Evolutionary conservation across 2,329 filamentous ascomycete genomes (phyloP), one percentile per base, ranked within the genome.

Genomic region (Dactylella cylindrospora): DNA sequence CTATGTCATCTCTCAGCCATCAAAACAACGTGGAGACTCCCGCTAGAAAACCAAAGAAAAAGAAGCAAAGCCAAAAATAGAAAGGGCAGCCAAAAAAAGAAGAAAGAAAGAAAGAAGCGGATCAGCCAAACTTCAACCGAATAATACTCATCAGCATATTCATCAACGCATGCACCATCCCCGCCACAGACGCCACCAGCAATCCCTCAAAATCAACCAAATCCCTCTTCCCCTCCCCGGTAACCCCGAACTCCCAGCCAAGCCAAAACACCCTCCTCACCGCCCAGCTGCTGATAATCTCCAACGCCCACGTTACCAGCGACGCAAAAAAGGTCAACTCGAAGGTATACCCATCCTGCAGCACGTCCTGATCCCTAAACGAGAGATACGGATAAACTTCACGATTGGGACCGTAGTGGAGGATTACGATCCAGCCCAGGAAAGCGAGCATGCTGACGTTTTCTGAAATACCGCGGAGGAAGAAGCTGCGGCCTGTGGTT

Each of bases 121-220:
- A 32, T 33, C 41, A 62, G 3, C 12, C 51, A 65, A 86, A 85
- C 65, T 80, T 78, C 68, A 86, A 72, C 65, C 83, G 77, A 28
- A 85, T 80, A 68, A 86, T 85, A 38, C 81, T 83, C 73, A 86
- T 85, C 52, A 86, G 72, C 83, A 86, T 86, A 70, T 85, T 86
- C 73, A 86, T 83, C 72, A 85, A 70, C 44, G 85, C 83, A 68
- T 86, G 83, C 70, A 85, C 73, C 74, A 81, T 82, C 17, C 85
- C 83, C 17, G 80, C 81, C 15, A 64, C 51, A 32, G 29, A 49
- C 3, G 33, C 60, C 13, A 83, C 83, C 68, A 86, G 72, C 68
- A 86, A 72, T 74, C 85, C 83, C 1, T 83, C 83, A 80, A 83
- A 85, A 51, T 81, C 79, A 5, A 78, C 79, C 66, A 86, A 73